These are phyloP conservation scores for Metschnikowia sp. DNA, from an alignment of 805 yeast species.

Conservation along the genomic window DNA sequence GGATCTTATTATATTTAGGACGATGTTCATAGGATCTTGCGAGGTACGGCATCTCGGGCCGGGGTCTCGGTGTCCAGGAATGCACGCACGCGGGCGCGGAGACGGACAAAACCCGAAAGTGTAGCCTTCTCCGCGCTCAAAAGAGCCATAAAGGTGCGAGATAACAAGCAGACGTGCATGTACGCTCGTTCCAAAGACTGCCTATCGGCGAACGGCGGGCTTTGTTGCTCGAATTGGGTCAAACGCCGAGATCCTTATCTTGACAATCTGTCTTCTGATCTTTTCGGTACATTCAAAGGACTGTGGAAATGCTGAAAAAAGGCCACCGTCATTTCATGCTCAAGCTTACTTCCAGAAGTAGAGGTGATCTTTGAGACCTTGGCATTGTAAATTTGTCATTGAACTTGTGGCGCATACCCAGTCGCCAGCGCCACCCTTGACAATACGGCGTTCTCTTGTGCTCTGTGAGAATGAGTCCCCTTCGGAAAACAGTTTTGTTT, in stretches of 20 bases:
- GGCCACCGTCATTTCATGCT: no score
- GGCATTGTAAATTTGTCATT: slow-evolving; percentile 9
- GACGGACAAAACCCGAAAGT: no score
- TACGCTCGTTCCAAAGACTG: no score
- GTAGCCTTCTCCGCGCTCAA: no score
- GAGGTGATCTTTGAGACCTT: not conserved
- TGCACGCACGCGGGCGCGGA: no score
- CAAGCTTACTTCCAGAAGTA: not conserved
- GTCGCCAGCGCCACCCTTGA: slow-evolving; percentile 14
- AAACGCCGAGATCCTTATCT: no score
- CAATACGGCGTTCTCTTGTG: slow-evolving; percentile 8
- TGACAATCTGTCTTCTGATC: no score
- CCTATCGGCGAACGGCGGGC: no score
- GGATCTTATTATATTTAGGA: not conserved
- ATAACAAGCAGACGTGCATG: not conserved
- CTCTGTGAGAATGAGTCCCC: slow-evolving; percentile 1
- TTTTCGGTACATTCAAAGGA: no score
- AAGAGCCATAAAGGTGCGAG: not conserved
- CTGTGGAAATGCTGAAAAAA: no score
- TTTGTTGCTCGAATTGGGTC: no score
- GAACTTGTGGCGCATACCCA: slow-evolving; percentile 17
- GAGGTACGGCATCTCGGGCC: not conserved
- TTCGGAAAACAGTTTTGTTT: not conserved
- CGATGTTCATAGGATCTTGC: not conserved
- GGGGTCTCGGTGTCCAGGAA: not conserved